Conservation (phyloP, 352 stramenopile species). For the Globisporangium emineosum region DNA sequence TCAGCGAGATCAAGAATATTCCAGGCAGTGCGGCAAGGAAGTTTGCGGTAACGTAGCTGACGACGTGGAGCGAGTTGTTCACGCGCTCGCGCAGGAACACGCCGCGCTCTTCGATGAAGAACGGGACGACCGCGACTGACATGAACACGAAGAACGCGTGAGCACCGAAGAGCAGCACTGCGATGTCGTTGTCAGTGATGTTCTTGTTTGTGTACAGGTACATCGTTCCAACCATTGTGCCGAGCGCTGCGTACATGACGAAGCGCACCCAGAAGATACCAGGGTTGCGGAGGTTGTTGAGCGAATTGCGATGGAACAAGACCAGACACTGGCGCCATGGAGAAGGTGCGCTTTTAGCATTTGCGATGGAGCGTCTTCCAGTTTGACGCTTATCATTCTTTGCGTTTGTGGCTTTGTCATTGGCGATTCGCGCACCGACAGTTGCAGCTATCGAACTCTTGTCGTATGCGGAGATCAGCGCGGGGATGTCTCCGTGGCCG, state of each 20-base stretch:
- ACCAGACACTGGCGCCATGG: conserved; percentile 50
- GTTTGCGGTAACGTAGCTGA: conserved; percentile 76
- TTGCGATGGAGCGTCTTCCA: conserved; percentile 11
- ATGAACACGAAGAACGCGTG: conserved; percentile 91
- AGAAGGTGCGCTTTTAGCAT: conserved; percentile 36
- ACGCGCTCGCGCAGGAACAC: conserved; percentile 83
- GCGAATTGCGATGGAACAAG: conserved; percentile 45
- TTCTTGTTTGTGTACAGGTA: conserved; percentile 48
- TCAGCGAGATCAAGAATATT: conserved; percentile 52
- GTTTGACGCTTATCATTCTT: not conserved
- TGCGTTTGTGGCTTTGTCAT: conserved; percentile 11
- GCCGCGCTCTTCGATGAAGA: conserved; percentile 77
- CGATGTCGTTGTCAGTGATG: conserved; percentile 32
- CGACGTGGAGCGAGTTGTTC: conserved; percentile 68
- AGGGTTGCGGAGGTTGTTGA: conserved; percentile 68
- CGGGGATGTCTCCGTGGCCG: not conserved
- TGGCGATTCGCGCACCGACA: conserved; percentile 31
- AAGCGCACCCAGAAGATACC: conserved; percentile 78
- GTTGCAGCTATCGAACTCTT: conserved; percentile 1
- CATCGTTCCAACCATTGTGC: conserved; percentile 73
- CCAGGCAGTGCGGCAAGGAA: conserved; percentile 66
- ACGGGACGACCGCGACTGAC: conserved; percentile 85
- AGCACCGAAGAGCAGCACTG: conserved; percentile 85
- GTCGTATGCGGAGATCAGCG: conserved; percentile 8
- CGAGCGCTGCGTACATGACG: conserved; percentile 78